Percentiles rank a stretch among this genome's conserved stretches.
Evolutionary conservation across 2,329 filamentous ascomycete genomes (phyloP).

Genomic region (Trichoderma atrobrunneum): DNA sequence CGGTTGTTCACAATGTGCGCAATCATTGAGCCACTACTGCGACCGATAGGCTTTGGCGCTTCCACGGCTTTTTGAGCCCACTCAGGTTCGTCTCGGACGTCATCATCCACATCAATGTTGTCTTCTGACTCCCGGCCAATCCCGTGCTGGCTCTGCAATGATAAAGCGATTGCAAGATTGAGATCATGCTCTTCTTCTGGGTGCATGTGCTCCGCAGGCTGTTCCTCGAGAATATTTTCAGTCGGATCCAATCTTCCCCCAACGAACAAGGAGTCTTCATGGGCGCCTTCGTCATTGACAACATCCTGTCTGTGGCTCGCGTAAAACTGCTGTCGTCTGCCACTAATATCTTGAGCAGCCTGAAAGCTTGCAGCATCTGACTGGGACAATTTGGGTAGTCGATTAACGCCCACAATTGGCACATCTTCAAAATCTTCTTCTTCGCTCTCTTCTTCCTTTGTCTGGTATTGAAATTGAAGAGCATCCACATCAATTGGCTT

Average conservation of each 20-base stretch:
- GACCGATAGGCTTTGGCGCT: slow-evolving; percentile 48
- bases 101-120: slow-evolving; percentile 47
- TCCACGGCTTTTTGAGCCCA: slow-evolving; percentile 57
- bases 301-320: slow-evolving; percentile 17
- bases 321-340: slow-evolving; percentile 31
- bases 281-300: slow-evolving; percentile 40
- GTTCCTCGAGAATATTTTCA: slow-evolving; percentile 24
- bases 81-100: slow-evolving; percentile 43
- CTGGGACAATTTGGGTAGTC: slow-evolving; percentile 62
- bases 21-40: slow-evolving; percentile 57
- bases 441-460: slow-evolving; percentile 58
- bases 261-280: slow-evolving; percentile 50
- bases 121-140: slow-evolving; percentile 37
- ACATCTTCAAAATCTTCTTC: slow-evolving; percentile 89
- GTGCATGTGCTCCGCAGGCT: slow-evolving; percentile 38
- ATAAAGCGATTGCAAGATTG: slow-evolving; percentile 78
- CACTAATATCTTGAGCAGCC: slow-evolving; percentile 27
- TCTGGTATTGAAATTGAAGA: slow-evolving; percentile 55
- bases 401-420: slow-evolving; percentile 84
- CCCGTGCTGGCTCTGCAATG: slow-evolving; percentile 64
- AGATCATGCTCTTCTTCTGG: slow-evolving; percentile 60
- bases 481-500: slow-evolving; percentile 92
- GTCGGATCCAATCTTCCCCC: slow-evolving; percentile 28
- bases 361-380: slow-evolving; percentile 26
- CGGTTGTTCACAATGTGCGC: slow-evolving; percentile 73